These are phyloP conservation scores for Glycine soja DNA, from an alignment of 306 rosid genomes.

Conservation along the genomic window DNA sequence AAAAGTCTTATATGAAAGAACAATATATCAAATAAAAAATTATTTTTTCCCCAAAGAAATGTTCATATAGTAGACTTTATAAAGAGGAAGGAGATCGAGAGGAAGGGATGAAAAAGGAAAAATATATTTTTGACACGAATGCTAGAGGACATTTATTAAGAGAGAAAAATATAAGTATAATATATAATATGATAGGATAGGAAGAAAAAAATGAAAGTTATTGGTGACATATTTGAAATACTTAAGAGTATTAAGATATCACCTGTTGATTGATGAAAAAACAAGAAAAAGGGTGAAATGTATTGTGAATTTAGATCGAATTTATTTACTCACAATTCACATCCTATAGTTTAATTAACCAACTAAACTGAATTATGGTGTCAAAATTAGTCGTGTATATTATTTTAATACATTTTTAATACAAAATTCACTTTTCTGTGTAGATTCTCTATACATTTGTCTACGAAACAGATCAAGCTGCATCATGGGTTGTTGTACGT, in stretches of 20 bases:
- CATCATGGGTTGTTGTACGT: background rate
- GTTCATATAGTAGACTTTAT: background rate
- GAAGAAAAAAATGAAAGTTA: too few species aligned
- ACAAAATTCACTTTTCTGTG: too few species aligned
- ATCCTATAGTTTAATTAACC: background rate
- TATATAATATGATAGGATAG: too few species aligned
- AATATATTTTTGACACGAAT: too few species aligned
- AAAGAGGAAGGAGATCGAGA: too few species aligned
- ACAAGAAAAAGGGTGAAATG: background rate
- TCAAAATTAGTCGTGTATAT: background rate
- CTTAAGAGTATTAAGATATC: too few species aligned
- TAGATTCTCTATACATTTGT: background rate
- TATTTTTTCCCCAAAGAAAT: background rate
- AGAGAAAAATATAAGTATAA: too few species aligned
- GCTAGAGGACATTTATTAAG: too few species aligned
- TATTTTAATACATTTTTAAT: background rate
- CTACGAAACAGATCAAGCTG: background rate
- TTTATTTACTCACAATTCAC: background rate
- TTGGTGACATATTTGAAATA: too few species aligned
- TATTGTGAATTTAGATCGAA: background rate
- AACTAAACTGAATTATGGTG: background rate
- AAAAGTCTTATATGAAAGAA: background rate
- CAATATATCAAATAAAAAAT: background rate
- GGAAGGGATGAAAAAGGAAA: too few species aligned
- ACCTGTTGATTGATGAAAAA: background rate